Base-by-base conservation (phyloP, 805 yeast genomes). In the Candida yuanshanica region DNA sequence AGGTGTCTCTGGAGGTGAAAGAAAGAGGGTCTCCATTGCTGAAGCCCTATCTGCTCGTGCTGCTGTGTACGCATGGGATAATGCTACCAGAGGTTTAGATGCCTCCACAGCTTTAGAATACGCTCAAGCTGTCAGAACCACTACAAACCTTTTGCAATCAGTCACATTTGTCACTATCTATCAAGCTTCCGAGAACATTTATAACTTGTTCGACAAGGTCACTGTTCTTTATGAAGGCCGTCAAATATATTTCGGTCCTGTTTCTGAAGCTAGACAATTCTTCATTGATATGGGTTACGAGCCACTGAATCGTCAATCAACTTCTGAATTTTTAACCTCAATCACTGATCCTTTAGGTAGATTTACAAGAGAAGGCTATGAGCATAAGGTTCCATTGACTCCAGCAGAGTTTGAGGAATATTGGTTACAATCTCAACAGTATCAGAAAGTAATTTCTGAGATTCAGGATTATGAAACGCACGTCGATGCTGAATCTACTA, bases 1-100 rank as follows among this genome's bases (percentile, higher is more conserved):
- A 56, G 84, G 87, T 64, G 84, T 81, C 31, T 79, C 90, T 38
- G 90, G 95, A 55, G 91, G 93, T 69, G 93, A 85, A 64, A 69
- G 93, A 49, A 83, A 83, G 63, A 75, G 95, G 65, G 90, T 85
- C 3, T 81, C 90, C 9, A 79, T 85, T 51, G 86, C 88, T n/a
- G 95, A 85, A 62, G 83, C 83, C 2, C 63, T 82, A 26, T 72
- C 82, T 35, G 70, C 79, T 35, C 76, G 79, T 18, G 81, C 86
- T 31, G 65, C 74, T 38, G 65, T 81, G 39, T 79, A 74, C 47
- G 77, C 83, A 60, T 81, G 84, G 77, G 89, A 85, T 66, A 85
- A 85, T 55, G 82, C 91, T 8, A 85, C 95, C 8, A 75, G 93
- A 66, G 95, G 95, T 52, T 69, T 85, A 44, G 95, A 85, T 63